Evolutionary conservation across 179 eudicot species (phyloP), one percentile per base, ranked within the genome.

Genomic region (Actinidia chinensis): DNA sequence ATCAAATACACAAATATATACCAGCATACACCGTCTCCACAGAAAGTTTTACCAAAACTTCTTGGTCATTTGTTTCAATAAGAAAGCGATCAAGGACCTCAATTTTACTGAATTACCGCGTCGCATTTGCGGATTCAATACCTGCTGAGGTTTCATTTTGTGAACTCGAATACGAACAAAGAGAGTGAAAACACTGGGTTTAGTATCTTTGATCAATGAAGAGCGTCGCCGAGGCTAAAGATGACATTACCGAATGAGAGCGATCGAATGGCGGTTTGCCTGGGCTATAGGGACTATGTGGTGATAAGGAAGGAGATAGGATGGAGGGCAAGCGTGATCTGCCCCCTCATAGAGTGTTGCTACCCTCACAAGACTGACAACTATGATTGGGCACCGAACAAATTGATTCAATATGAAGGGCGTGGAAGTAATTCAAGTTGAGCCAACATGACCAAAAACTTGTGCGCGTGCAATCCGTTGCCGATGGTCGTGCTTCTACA

Each of bases 141-240:
- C 79, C 46, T 86, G 71, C 71, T 86, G 25, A 79, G 89, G 80
- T 82, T 86, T 25, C 87, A 86, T 84, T 82, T 84, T 84, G 83
- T 69, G 83, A 84, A 76, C 55, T 75, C 22, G 76, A 66, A 60
- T 61, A 22, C 7, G 25, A 15, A 60, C 3, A 52, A 69, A 14
- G 76, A 66, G 56, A 51, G 1, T 2, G 73, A 73, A 15, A 65
- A 79, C 48, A 77, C 69, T 23, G 78, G 42, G 46, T 85, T 81
- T 44, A 10, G 9, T 12, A 65, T 84, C 75, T 73, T 75, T n/a
- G 22, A 69, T 85, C 2, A 73, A 82, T 47, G 50, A 79, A 33
- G 36, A 63, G 33, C n/a, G 76, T 61, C 3, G 85, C 76, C 3
- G 75, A 75, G 52, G 65, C 59, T 17, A 23, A 36, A 56, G 76